Percentiles rank a stretch among this genome's conserved stretches.
Evolutionary conservation across 352 stramenopile genomes (phyloP).

Genomic region (Globisporangium sylvaticum): DNA sequence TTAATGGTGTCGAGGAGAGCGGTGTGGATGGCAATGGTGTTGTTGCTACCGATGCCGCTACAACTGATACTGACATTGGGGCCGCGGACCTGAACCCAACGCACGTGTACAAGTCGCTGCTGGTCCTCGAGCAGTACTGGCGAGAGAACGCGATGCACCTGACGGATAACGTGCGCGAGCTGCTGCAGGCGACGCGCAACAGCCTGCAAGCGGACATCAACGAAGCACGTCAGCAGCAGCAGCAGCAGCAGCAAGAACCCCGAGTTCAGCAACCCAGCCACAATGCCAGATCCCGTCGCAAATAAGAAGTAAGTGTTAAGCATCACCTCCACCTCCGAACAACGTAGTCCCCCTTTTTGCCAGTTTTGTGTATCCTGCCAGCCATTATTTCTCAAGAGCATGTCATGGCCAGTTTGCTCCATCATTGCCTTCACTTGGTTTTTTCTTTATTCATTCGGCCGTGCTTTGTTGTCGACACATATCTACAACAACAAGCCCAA

Average conservation of each 20-base stretch:
- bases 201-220: conserved; percentile 9
- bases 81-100: neutral
- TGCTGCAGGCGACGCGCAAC: conserved; percentile 17
- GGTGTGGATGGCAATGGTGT: neutral
- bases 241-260: too few relatives aligned
- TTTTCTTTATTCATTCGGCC: too few relatives aligned
- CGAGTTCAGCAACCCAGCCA: conserved; percentile 2
- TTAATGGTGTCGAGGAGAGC: neutral
- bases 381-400: too few relatives aligned
- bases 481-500: too few relatives aligned
- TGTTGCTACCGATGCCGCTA: neutral
- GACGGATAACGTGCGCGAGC: conserved; percentile 5
- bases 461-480: too few relatives aligned
- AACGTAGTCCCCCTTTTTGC: too few relatives aligned
- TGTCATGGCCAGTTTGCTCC: too few relatives aligned
- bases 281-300: neutral
- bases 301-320: neutral
- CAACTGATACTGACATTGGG: neutral
- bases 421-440: too few relatives aligned
- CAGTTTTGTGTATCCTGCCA: neutral
- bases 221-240: neutral
- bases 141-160: conserved; percentile 12
- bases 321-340: too few relatives aligned
- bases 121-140: conserved; percentile 20
- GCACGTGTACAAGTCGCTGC: conserved; percentile 13